Percentiles rank a stretch among this genome's conserved stretches.
Conservation (phyloP, 2,329 filamentous ascomycete species). For the Nannizzia gypsea region DNA sequence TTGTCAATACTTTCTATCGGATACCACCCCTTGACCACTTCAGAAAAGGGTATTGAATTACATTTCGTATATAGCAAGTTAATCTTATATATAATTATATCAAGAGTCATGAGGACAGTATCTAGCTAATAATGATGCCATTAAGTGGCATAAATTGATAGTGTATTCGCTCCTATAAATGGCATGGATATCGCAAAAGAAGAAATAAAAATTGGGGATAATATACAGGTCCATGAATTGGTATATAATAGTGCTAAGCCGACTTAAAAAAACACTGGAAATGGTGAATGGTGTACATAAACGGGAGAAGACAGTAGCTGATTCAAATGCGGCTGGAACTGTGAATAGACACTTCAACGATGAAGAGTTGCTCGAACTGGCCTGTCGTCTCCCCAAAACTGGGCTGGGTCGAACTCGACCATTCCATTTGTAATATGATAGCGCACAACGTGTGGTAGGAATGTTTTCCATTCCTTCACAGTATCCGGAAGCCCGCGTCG, state of each 20-base stretch:
- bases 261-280: not conserved
- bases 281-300: not conserved
- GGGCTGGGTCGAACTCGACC: slow-evolving; percentile 28
- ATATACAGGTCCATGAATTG: not conserved
- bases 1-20: too few species aligned
- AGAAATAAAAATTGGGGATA: not conserved
- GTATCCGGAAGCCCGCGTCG: slow-evolving; percentile 31
- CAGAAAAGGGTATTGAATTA: not conserved
- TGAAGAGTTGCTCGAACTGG: slow-evolving; percentile 2
- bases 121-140: not conserved
- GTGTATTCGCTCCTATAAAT: not conserved
- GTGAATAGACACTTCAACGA: not conserved
- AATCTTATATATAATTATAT: not conserved
- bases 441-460: slow-evolving; percentile 30
- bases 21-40: too few species aligned
- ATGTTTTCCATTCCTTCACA: slow-evolving; percentile 39
- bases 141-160: not conserved
- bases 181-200: not conserved
- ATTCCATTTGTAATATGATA: slow-evolving; percentile 31
- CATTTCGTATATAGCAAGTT: not conserved
- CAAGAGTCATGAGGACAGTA: not conserved
- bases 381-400: slow-evolving; percentile 13
- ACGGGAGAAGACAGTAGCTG: not conserved
- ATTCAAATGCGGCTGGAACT: not conserved
- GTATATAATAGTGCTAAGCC: not conserved